Percentiles rank a stretch among this genome's conserved stretches.
Evolutionary conservation across 345 rosid species (phyloP).

Genomic region (Euclidium syriacum): DNA sequence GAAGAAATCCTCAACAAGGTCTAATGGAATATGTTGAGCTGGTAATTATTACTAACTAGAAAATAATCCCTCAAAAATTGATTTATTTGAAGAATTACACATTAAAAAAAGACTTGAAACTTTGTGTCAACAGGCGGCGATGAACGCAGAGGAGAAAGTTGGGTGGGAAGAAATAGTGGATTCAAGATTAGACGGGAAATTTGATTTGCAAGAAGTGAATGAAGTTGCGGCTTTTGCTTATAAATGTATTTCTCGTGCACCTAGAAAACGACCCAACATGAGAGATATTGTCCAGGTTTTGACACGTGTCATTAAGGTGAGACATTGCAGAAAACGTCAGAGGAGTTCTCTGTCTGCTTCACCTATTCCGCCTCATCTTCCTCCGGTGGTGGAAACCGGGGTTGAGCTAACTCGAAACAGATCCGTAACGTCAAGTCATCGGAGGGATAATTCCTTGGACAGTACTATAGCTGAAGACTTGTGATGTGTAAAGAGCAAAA

Average conservation of each 20-base stretch:
- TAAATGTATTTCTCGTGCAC: constrained; percentile 64
- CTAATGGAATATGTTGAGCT: constrained; percentile 93
- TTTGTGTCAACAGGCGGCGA: constrained; percentile 59
- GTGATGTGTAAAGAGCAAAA: constrained; percentile 31
- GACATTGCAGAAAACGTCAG: constrained; percentile 60
- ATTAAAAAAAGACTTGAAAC: neutral
- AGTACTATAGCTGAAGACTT: constrained; percentile 44
- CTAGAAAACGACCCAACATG: constrained; percentile 88
- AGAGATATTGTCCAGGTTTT: constrained; percentile 91
- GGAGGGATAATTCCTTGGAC: constrained; percentile 70
- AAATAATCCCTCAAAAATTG: neutral
- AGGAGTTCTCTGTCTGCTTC: constrained; percentile 35
- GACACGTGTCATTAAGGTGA: constrained; percentile 56
- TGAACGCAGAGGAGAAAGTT: constrained; percentile 71
- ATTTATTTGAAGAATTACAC: neutral
- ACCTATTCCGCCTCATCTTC: constrained; percentile 10
- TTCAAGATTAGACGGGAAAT: constrained; percentile 69
- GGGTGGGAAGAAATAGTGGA: constrained; percentile 99
- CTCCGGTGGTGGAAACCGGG: constrained; percentile 6
- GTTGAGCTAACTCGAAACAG: constrained; percentile 4
- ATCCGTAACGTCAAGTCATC: constrained; percentile 27
- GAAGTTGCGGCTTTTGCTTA: constrained; percentile 88
- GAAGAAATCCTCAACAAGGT: constrained; percentile 94
- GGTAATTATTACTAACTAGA: constrained; percentile 38
- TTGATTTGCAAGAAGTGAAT: constrained; percentile 68